phyloP scores from a whole-genome alignment of 805 yeast species.

The Clavispora carvajalis region DNA sequence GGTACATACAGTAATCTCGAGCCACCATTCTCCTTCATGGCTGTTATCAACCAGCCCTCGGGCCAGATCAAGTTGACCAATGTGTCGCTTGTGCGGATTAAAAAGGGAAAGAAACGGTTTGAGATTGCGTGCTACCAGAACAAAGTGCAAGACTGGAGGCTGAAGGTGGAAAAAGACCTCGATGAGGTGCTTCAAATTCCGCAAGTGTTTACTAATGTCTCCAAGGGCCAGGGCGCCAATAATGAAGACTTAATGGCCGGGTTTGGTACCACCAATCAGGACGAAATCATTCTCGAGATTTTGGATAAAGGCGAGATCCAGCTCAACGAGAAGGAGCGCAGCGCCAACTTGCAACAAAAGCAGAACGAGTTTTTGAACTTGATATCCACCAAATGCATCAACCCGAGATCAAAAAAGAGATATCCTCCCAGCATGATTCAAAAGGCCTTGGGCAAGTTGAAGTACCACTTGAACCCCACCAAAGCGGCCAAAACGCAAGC shows the following conservation, averaged over 20 bases:
- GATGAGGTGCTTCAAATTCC: constrained; percentile 96
- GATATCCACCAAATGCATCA: constrained; percentile 84
- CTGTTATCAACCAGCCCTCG: constrained; percentile 75
- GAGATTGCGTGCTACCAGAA: constrained; percentile 96
- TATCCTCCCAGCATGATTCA: constrained; percentile 94
- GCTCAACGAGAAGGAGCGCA: constrained; percentile 88
- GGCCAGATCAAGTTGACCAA: constrained; percentile 88
- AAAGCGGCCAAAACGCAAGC: constrained; percentile 86
- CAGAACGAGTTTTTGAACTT: constrained; percentile 79
- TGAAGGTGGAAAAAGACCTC: constrained; percentile 81
- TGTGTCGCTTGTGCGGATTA: constrained; percentile 87
- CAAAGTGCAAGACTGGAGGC: constrained; percentile 93
- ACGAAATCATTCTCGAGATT: constrained; percentile 74
- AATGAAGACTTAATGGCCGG: constrained; percentile 71
- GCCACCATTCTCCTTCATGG: constrained; percentile 21
- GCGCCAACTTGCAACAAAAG: constrained; percentile 62
- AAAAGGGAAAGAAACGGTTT: constrained; percentile 84
- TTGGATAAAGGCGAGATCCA: constrained; percentile 91
- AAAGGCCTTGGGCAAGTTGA: constrained; percentile 72
- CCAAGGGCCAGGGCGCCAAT: constrained; percentile 91
- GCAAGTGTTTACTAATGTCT: constrained; percentile 88
- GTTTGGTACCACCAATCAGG: constrained; percentile 72
- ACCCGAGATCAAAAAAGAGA: constrained; percentile 82
- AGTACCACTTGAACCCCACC: constrained; percentile 69
- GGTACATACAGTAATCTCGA: neutral